Conservation (phyloP, 768 basidiomycete genomes). For the Stropharia rugosoannulata region DNA sequence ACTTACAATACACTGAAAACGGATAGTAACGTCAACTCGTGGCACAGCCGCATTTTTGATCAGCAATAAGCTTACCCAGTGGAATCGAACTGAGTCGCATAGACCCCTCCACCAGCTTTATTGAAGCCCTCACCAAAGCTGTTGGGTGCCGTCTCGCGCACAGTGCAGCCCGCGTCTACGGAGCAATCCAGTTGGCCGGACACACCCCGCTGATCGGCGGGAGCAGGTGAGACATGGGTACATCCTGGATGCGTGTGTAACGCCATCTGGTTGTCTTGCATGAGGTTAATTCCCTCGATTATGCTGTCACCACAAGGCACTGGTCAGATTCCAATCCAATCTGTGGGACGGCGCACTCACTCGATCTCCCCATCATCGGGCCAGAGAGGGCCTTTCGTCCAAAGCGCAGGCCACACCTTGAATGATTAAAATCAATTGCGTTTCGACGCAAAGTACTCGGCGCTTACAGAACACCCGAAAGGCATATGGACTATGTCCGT, state of each 20-base stretch:
- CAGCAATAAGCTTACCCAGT: slow-evolving; percentile 31
- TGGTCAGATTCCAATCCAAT: not conserved
- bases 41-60: not conserved
- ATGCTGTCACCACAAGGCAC: slow-evolving; percentile 28
- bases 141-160: slow-evolving; percentile 38
- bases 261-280: slow-evolving; percentile 52
- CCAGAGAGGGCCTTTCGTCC: slow-evolving; percentile 45
- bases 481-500: slow-evolving; percentile 47
- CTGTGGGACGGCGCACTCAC: slow-evolving; percentile 13
- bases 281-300: slow-evolving; percentile 59
- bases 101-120: slow-evolving; percentile 51
- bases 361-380: slow-evolving; percentile 45
- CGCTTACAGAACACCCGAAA: slow-evolving; percentile 53
- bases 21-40: not conserved
- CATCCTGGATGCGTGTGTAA: slow-evolving; percentile 47
- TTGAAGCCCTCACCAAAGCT: slow-evolving; percentile 51
- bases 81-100: slow-evolving; percentile 66
- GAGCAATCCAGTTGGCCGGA: slow-evolving; percentile 31
- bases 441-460: not conserved
- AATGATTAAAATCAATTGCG: not conserved
- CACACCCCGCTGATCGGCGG: slow-evolving; percentile 27
- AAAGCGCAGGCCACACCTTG: slow-evolving; percentile 47
- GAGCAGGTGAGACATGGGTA: slow-evolving; percentile 24
- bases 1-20: not conserved
- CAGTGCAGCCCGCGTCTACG: slow-evolving; percentile 40